These are phyloP conservation scores for Amoebophrya sp. DNA, from an alignment of 169 alveolate genomes.

Conservation along the genomic window DNA sequence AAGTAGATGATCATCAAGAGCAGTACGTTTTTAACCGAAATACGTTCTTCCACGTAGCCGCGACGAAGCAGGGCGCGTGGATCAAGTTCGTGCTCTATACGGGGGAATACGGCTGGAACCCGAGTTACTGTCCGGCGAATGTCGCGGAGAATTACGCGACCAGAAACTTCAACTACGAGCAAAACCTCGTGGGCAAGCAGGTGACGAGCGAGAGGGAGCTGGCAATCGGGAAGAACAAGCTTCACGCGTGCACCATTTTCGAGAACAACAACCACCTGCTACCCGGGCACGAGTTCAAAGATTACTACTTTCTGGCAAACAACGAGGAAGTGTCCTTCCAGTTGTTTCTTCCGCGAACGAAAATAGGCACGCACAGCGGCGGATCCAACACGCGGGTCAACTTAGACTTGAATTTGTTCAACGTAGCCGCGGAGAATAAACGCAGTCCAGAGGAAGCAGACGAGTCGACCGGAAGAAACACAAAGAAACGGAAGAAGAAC, in stretches of 20 bases:
- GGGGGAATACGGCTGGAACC: conserved; percentile 9
- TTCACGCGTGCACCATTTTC: no score
- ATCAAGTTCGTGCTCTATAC: not conserved
- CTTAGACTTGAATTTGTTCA: not conserved
- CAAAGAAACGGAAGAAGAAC: no score
- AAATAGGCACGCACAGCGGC: not conserved
- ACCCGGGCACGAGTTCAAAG: not conserved
- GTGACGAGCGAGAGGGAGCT: no score
- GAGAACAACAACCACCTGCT: no score
- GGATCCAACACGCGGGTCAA: not conserved
- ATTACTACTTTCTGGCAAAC: not conserved
- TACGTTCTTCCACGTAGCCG: not conserved
- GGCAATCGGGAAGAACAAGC: no score
- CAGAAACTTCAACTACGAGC: not conserved
- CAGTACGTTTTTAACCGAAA: not conserved
- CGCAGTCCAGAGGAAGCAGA: no score
- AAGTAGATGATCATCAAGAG: not conserved
- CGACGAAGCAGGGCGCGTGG: not conserved
- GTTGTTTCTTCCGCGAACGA: not conserved
- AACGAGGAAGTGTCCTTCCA: conserved; percentile 4
- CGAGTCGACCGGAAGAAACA: no score
- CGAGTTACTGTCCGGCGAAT: not conserved
- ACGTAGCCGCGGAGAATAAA: no score
- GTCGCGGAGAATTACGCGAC: no score
- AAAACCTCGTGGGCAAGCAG: not conserved